Conservation (phyloP, 768 basidiomycete genomes). For the Tulasnella sp. region DNA sequence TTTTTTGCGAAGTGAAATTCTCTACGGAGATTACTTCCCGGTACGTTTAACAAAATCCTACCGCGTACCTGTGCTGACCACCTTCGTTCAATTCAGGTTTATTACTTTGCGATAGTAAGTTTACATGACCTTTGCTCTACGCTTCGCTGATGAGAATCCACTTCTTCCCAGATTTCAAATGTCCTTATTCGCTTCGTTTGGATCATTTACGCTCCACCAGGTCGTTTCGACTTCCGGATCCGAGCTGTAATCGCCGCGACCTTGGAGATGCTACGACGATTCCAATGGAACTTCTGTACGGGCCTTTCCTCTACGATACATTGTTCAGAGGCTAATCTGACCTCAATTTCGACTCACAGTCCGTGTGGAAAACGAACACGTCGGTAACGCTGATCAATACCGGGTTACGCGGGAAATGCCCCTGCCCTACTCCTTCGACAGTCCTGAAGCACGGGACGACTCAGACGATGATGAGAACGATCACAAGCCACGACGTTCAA, state of each 20-base stretch:
- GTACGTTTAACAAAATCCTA: constrained; percentile 28
- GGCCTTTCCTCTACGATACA: constrained; percentile 6
- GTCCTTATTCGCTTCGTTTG: constrained; percentile 68
- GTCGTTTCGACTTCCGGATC: constrained; percentile 37
- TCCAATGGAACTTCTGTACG: constrained; percentile 90
- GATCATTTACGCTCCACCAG: constrained; percentile 59
- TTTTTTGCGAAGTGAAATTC: constrained; percentile 60
- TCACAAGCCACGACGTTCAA: background rate
- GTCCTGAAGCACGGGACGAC: background rate
- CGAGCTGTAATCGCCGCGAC: constrained; percentile 57
- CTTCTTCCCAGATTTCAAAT: constrained; percentile 47
- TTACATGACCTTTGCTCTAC: background rate
- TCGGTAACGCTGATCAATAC: constrained; percentile 89
- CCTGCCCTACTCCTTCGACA: constrained; percentile 45
- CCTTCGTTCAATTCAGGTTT: constrained; percentile 36
- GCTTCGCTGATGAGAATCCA: background rate
- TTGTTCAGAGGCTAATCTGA: background rate
- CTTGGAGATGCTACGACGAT: constrained; percentile 67
- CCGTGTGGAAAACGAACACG: constrained; percentile 82
- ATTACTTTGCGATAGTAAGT: constrained; percentile 69
- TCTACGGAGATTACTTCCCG: constrained; percentile 52
- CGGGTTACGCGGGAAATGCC: constrained; percentile 79
- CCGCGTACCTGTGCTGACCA: background rate
- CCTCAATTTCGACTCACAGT: constrained; percentile 28
- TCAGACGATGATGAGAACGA: constrained; percentile 10